Percentiles rank a stretch among this genome's conserved stretches.
phyloP scores from a whole-genome alignment of 2,329 filamentous ascomycete species.

The Ceratocystis lukuohia region DNA sequence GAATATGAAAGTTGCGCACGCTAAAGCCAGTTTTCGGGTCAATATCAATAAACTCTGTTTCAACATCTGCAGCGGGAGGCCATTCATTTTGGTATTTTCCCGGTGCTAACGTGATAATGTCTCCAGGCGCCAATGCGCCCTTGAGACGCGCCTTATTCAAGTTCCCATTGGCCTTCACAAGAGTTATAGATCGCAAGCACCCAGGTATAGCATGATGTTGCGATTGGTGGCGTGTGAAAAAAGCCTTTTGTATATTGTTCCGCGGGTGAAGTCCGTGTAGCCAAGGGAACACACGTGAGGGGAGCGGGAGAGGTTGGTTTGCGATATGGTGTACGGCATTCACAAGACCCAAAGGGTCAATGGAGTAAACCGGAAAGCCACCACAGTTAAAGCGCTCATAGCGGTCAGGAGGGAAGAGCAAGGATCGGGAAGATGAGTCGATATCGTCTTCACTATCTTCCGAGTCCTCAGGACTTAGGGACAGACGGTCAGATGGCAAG shows the following conservation, averaged over 20 bases:
- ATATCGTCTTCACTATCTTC: conserved; percentile 28
- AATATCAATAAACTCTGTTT: conserved; percentile 58
- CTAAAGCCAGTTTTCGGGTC: conserved; percentile 88
- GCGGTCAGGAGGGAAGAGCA: conserved; percentile 59
- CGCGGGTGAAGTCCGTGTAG: conserved; percentile 80
- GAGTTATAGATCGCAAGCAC: conserved; percentile 65
- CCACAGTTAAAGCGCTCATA: conserved; percentile 42
- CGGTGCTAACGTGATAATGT: conserved; percentile 32
- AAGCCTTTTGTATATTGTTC: conserved; percentile 78
- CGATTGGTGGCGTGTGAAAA: conserved; percentile 70
- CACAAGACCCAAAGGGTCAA: conserved; percentile 55
- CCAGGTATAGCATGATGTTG: conserved; percentile 52
- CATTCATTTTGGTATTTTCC: conserved; percentile 52
- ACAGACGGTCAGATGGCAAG: neutral
- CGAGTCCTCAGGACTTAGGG: conserved; percentile 37
- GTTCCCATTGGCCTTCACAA: conserved; percentile 83
- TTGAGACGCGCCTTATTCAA: conserved; percentile 63
- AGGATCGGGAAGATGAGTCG: conserved; percentile 42
- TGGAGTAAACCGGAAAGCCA: conserved; percentile 53
- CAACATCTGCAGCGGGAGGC: conserved; percentile 16
- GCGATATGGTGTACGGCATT: conserved; percentile 63
- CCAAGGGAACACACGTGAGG: conserved; percentile 88
- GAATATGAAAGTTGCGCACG: conserved; percentile 94
- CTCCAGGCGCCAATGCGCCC: conserved; percentile 57
- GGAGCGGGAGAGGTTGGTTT: conserved; percentile 68